Evolutionary conservation across 306 rosid species (phyloP).

Genomic region (Lathyrus aphaca): DNA sequence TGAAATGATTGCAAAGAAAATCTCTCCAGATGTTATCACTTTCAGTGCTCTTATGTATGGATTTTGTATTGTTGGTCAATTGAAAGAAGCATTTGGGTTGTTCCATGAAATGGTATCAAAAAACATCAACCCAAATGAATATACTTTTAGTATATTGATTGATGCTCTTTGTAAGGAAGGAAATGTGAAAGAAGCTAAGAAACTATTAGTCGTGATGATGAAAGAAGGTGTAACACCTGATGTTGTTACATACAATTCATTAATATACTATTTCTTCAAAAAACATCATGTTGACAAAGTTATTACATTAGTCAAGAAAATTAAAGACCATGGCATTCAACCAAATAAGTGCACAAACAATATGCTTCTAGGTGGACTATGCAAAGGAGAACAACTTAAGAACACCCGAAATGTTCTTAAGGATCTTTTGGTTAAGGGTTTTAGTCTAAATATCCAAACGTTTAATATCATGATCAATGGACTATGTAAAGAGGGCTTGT

Average conservation of each 20-base stretch:
- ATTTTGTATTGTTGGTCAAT: too few relatives aligned
- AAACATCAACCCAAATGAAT: too few relatives aligned
- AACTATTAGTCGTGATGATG: constrained; percentile 4
- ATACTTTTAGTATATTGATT: too few relatives aligned
- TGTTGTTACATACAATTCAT: constrained; percentile 29
- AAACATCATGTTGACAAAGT: background rate
- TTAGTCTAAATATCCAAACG: background rate
- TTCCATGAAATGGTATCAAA: too few relatives aligned
- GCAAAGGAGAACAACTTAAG: background rate
- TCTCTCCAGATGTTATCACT: too few relatives aligned
- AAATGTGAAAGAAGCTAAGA: background rate
- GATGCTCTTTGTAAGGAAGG: constrained; percentile 25
- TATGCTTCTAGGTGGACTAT: background rate
- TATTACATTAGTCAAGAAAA: too few relatives aligned
- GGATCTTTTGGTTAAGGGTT: background rate
- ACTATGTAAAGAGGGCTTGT: too few relatives aligned
- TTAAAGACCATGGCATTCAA: too few relatives aligned
- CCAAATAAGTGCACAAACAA: too few relatives aligned
- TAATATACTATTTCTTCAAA: constrained; percentile 35
- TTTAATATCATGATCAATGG: constrained; percentile 1
- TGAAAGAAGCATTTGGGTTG: too few relatives aligned
- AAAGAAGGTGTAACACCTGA: background rate
- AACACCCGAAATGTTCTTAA: background rate
- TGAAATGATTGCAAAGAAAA: too few relatives aligned
- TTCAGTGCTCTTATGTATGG: too few relatives aligned